Evolutionary conservation across 441 rosid species (phyloP).

Genomic region (Sinapis alba): DNA sequence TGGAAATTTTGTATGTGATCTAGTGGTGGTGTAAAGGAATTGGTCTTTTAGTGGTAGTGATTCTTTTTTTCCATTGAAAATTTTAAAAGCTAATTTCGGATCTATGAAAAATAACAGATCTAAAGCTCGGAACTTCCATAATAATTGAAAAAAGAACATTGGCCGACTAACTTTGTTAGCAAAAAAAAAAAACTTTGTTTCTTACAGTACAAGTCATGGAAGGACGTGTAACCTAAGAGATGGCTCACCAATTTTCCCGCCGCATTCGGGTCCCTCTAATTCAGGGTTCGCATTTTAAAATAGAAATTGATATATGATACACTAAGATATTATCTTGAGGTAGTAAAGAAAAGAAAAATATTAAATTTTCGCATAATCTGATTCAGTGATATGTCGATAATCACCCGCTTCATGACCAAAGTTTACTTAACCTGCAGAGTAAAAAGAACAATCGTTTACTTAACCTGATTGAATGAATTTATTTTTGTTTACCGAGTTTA

Average conservation of each 20-base stretch:
- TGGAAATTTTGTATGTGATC: background rate
- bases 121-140: too few relatives aligned
- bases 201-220: conserved; percentile 2
- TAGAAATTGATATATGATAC: background rate
- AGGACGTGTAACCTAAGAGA: conserved; percentile 6
- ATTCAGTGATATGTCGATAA: background rate
- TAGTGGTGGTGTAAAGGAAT: too few relatives aligned
- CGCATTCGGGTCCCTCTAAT: conserved; percentile 51
- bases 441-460: background rate
- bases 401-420: background rate
- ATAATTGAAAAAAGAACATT: too few relatives aligned
- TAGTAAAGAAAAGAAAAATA: background rate
- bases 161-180: background rate
- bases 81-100: too few relatives aligned
- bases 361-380: background rate
- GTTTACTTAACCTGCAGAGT: background rate
- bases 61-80: too few relatives aligned
- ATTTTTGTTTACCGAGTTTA: background rate
- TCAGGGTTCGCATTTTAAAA: conserved; percentile 30
- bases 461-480: background rate
- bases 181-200: background rate
- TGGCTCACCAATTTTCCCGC: conserved; percentile 40
- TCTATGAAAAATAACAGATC: too few relatives aligned
- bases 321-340: background rate
- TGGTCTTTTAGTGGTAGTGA: too few relatives aligned